Base-by-base conservation (phyloP, 1,139 yeast species). In the Debaryomyces sp. region DNA sequence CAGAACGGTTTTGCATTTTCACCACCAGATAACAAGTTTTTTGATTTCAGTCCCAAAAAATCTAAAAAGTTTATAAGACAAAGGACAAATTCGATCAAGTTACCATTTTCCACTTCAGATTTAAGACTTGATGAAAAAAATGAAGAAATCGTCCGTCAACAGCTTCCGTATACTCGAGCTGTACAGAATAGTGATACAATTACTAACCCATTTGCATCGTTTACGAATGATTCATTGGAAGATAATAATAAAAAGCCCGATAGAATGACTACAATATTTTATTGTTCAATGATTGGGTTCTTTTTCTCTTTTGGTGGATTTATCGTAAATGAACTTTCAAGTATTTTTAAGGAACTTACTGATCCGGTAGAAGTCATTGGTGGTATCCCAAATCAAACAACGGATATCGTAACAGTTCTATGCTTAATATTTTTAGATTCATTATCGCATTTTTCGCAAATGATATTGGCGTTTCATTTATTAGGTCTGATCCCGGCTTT, bases 401-500 rank as follows among this genome's bases (percentile, higher is more conserved):
- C 62, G 2, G 70, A 66, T 8, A 51, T 67, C 4, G n/a, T 59
- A 6, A 54, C 53, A 12, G 61, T 71, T 6, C 47, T 67, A 42
- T 53, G 57, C 5, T 55, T 70, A 22, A 63, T 73, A 8, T 35
- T 68, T 4, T 44, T 69, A 13, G 69, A 69, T 49, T 70, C 75
- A 12, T 48, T 70, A 13, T 68, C 71, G 4, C 73, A 70, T 57
- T 73, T 73, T 48, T 47, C 63, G 26, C 78, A 73, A 52, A 67
- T 74, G 13, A 52, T 73, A 40, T 55, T 73, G 22, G 71, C 77
- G 38, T 68, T 71, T 49, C 69, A 70, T 51, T 57, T 73, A 29
- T 55, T 73, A 27, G 76, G 77, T 1, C 69, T 65, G 63, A 63
- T 73, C 12, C 75, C 77, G 2, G 72, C 78, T 5, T 62, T 73